These are phyloP conservation scores for Quercus berberidifolia DNA, from an alignment of 306 rosid species.

Conservation along the genomic window DNA sequence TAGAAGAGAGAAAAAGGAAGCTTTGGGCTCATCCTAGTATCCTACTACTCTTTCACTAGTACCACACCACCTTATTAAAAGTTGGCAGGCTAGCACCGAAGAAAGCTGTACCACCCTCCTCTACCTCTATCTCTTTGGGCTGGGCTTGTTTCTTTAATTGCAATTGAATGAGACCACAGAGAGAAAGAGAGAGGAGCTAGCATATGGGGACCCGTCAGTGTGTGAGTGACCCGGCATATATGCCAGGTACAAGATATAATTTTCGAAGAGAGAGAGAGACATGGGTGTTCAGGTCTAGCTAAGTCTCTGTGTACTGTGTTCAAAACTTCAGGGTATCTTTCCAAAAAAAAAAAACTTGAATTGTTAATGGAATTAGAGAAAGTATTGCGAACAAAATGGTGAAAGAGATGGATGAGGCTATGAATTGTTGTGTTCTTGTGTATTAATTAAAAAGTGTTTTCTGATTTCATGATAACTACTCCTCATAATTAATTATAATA, in stretches of 20 bases:
- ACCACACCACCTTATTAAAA: constrained; percentile 45
- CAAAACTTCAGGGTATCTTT: constrained; percentile 7
- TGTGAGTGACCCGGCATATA: too few relatives aligned
- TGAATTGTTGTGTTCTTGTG: constrained; percentile 16
- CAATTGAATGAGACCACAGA: not conserved
- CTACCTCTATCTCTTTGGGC: constrained; percentile 35
- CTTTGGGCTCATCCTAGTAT: constrained; percentile 25
- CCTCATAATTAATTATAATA: constrained; percentile 17
- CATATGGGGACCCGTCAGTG: too few relatives aligned
- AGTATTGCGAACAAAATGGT: constrained; percentile 26
- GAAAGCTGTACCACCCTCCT: constrained; percentile 38
- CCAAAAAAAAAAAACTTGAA: constrained; percentile 15
- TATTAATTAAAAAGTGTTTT: constrained; percentile 17
- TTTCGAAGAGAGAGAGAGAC: not conserved
- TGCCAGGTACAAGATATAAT: too few relatives aligned
- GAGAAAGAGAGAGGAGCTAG: not conserved
- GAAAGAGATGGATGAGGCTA: constrained; percentile 47
- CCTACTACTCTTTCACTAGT: constrained; percentile 10
- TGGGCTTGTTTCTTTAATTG: not conserved
- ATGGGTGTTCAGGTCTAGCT: not conserved
- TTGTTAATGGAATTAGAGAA: constrained; percentile 13
- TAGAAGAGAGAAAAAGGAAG: constrained; percentile 17
- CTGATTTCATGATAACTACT: constrained; percentile 26
- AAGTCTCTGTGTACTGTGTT: not conserved
- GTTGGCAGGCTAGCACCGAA: constrained; percentile 39